A percentile compares a stretch with the other conserved stretches of the same genome.
These are phyloP conservation scores for Phaeoacremonium minimum DNA, from an alignment of 2,329 filamentous ascomycete species.

Conservation along the genomic window DNA sequence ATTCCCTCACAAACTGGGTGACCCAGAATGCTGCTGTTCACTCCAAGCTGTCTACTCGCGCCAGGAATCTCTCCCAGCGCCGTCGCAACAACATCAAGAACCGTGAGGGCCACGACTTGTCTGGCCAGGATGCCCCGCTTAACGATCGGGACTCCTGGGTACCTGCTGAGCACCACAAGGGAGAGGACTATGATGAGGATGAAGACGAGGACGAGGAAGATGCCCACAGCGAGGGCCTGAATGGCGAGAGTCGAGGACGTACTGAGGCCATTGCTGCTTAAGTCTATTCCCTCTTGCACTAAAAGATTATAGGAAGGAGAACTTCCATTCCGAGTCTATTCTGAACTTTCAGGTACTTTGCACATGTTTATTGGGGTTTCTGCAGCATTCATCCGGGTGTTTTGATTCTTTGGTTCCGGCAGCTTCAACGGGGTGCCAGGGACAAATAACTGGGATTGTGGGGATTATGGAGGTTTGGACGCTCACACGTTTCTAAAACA, in stretches of 20 bases:
- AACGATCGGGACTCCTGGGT: conserved; percentile 84
- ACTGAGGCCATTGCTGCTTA: conserved; percentile 45
- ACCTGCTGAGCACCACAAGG: conserved; percentile 61
- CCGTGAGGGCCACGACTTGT: conserved; percentile 76
- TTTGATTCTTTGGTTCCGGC: too few relatives aligned
- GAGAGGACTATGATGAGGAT: conserved; percentile 53
- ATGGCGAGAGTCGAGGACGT: conserved; percentile 53
- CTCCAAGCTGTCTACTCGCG: conserved; percentile 80
- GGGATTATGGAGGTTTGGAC: too few relatives aligned
- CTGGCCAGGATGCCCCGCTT: conserved; percentile 73
- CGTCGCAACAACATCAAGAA: conserved; percentile 68
- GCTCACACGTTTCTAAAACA: too few relatives aligned
- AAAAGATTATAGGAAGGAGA: too few relatives aligned
- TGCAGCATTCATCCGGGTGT: too few relatives aligned
- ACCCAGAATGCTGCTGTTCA: conserved; percentile 82
- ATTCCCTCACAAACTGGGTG: conserved; percentile 96
- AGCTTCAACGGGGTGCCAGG: too few relatives aligned
- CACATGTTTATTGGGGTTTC: too few relatives aligned
- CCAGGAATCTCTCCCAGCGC: conserved; percentile 82
- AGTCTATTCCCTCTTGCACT: too few relatives aligned
- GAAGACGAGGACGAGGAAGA: conserved; percentile 62
- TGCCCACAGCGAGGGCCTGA: conserved; percentile 35
- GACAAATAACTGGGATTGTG: too few relatives aligned
- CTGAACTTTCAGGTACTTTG: too few relatives aligned
- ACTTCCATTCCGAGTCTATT: too few relatives aligned